Evolutionary conservation across 2,329 filamentous ascomycete species (phyloP).

Genomic region (Thermothelomyces thermophilus): DNA sequence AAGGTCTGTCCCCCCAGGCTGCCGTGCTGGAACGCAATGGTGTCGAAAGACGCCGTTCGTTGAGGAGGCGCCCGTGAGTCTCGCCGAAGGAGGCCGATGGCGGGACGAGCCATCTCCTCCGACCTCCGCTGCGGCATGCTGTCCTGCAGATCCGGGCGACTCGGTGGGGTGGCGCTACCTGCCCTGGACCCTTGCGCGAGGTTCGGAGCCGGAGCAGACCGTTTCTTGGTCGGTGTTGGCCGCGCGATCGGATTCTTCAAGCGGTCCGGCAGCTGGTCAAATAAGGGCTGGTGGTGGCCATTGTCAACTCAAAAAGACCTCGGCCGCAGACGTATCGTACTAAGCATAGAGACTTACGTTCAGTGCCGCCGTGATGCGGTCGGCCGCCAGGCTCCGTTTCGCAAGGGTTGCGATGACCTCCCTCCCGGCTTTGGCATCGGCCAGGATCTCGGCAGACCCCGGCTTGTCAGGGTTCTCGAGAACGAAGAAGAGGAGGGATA

Average conservation of each 20-base stretch:
- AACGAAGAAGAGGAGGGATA: conserved; percentile 73
- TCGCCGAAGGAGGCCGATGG: conserved; percentile 12
- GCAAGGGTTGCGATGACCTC: conserved; percentile 75
- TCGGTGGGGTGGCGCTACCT: conserved; percentile 26
- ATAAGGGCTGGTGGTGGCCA: conserved; percentile 56
- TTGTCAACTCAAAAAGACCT: too few species aligned
- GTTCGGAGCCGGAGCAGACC: conserved; percentile 39
- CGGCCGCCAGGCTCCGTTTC: conserved; percentile 79
- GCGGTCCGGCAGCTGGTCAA: conserved; percentile 72
- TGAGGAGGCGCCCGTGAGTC: conserved; percentile 16
- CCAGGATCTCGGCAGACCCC: conserved; percentile 71
- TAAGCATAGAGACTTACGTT: conserved; percentile 47
- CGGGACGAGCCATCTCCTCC: conserved; percentile 24
- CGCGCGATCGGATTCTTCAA: conserved; percentile 48
- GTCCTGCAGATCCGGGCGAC: conserved; percentile 24
- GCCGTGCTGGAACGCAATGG: conserved; percentile 23
- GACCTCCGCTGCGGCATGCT: conserved; percentile 23
- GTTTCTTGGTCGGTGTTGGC: conserved; percentile 45
- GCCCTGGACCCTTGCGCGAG: conserved; percentile 30
- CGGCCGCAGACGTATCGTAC: too few species aligned
- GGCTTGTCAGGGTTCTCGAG: conserved; percentile 71
- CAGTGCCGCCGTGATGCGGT: conserved; percentile 73
- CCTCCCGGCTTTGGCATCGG: conserved; percentile 77
- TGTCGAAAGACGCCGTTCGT: conserved; percentile 26
- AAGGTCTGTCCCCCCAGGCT: conserved; percentile 30